Evolutionary conservation across 352 stramenopile species (phyloP).

Genomic region (Phytophthora vignae): DNA sequence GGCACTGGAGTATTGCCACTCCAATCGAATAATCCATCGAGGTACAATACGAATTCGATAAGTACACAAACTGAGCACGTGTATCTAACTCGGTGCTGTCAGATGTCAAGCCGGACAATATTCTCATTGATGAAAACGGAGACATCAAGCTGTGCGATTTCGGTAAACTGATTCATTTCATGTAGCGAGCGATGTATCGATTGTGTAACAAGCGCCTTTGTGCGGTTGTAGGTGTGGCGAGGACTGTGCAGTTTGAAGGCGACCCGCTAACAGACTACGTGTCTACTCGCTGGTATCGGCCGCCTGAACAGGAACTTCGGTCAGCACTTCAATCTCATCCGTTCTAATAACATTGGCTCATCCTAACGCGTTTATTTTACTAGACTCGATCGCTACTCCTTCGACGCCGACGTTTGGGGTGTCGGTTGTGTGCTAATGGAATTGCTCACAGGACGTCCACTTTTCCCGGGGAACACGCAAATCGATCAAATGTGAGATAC

Average conservation of each 20-base stretch:
- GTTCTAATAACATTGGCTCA: not conserved
- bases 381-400: conserved; percentile 83
- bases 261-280: conserved; percentile 85
- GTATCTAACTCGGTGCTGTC: not conserved
- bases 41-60: conserved; percentile 35
- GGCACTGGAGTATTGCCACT: conserved; percentile 80
- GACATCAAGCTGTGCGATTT: conserved; percentile 86
- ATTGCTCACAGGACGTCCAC: conserved; percentile 72
- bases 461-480: conserved; percentile 82
- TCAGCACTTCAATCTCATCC: conserved; percentile 14
- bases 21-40: conserved; percentile 84
- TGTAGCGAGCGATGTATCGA: not conserved
- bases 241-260: conserved; percentile 81
- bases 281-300: conserved; percentile 83
- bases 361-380: not conserved
- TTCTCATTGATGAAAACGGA: conserved; percentile 75
- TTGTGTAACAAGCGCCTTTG: not conserved
- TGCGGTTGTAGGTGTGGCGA: conserved; percentile 54
- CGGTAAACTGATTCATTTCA: conserved; percentile 36
- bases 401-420: conserved; percentile 86
- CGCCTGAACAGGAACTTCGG: conserved; percentile 84
- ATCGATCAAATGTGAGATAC: conserved; percentile 77
- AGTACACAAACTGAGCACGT: not conserved
- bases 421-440: conserved; percentile 82
- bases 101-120: conserved; percentile 89